Evolutionary conservation across 768 basidiomycete species (phyloP).

Genomic region (Rhodotorula sphaerocarpa): DNA sequence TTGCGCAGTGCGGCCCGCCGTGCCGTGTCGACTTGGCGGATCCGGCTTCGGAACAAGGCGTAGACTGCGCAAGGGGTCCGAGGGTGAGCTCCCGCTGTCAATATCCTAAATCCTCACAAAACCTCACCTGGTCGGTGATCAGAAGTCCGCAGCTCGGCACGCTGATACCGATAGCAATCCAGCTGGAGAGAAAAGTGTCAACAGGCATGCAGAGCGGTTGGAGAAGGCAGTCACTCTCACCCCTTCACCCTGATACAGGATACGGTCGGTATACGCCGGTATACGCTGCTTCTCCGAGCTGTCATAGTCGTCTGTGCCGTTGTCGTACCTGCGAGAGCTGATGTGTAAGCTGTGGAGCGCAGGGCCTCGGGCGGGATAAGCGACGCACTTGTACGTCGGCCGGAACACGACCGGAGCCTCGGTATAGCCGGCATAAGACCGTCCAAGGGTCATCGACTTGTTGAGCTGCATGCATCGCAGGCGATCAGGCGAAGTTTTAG

Average conservation of each 20-base stretch:
- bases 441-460: slow-evolving; percentile 60
- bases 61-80: slow-evolving; percentile 61
- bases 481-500: not conserved
- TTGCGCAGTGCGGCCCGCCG: slow-evolving; percentile 46
- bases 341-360: no score
- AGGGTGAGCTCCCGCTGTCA: not conserved
- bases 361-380: slow-evolving; percentile 43
- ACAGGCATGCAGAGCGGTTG: no score
- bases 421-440: slow-evolving; percentile 70
- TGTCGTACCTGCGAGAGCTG: slow-evolving; percentile 39
- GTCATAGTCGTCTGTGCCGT: slow-evolving; percentile 69
- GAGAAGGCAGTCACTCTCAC: no score
- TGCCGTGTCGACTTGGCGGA: slow-evolving; percentile 66
- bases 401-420: slow-evolving; percentile 86
- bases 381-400: slow-evolving; percentile 87
- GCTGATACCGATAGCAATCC: slow-evolving; percentile 67
- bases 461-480: slow-evolving; percentile 51
- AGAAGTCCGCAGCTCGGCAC: slow-evolving; percentile 79
- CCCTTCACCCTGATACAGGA: slow-evolving; percentile 66
- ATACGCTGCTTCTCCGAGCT: slow-evolving; percentile 92
- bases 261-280: slow-evolving; percentile 98
- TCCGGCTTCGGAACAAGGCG: slow-evolving; percentile 66
- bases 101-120: no score
- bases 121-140: slow-evolving; percentile 82
- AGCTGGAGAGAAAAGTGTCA: slow-evolving; percentile 43